Evolutionary conservation across 2,329 filamentous ascomycete species (phyloP).

Genomic region (Mycosphaerella sp.): DNA sequence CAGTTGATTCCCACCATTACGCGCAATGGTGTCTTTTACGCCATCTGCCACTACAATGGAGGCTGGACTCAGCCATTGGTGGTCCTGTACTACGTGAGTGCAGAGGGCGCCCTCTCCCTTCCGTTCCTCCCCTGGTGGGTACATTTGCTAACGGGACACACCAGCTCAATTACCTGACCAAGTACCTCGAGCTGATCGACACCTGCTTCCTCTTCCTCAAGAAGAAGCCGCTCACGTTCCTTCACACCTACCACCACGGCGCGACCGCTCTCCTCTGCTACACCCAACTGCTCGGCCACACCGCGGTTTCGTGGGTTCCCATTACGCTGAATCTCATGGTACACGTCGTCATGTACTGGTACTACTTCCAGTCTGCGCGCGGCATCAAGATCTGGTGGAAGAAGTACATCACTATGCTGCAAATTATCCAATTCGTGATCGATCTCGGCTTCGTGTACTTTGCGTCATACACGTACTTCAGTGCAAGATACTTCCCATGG

Average conservation of each 20-base stretch:
- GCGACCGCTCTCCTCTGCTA: conserved; percentile 96
- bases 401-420: conserved; percentile 97
- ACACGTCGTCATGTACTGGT: conserved; percentile 99
- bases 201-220: conserved; percentile 97
- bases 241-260: conserved; percentile 98
- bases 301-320: conserved; percentile 88
- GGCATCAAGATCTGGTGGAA: conserved; percentile 99
- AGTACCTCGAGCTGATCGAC: conserved; percentile 92
- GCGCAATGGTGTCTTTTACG: conserved; percentile 76
- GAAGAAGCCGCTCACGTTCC: conserved; percentile 99
- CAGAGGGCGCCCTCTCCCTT: too few relatives aligned
- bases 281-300: conserved; percentile 89
- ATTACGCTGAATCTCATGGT: conserved; percentile 90
- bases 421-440: conserved; percentile 96
- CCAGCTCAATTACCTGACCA: conserved; percentile 96
- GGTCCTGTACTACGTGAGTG: conserved; percentile 89
- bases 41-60: conserved; percentile 74
- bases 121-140: too few relatives aligned
- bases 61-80: conserved; percentile 94
- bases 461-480: conserved; percentile 98
- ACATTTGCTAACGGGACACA: conserved; percentile 8
- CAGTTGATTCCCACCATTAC: conserved; percentile 79
- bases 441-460: conserved; percentile 98
- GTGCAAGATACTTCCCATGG: conserved; percentile 78
- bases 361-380: conserved; percentile 98